Evolutionary conservation across 352 stramenopile species (phyloP).

Genomic region (Phytophthora palmivora): DNA sequence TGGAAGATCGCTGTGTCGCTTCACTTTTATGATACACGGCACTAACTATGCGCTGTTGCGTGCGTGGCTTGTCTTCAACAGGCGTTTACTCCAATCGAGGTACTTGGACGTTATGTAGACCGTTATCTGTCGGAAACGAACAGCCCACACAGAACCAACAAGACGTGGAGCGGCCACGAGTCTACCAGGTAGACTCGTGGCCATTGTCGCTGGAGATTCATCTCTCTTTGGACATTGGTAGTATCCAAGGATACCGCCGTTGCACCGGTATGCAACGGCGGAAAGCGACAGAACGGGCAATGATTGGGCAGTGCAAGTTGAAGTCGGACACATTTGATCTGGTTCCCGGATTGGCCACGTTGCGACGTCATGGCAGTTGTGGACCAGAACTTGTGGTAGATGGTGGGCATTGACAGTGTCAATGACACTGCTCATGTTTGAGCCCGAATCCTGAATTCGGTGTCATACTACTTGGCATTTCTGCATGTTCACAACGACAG

Average conservation of each 20-base stretch:
- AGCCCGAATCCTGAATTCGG: too few relatives aligned
- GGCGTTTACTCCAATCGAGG: not conserved
- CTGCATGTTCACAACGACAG: too few relatives aligned
- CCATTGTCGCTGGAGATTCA: not conserved
- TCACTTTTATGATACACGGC: slow-evolving; percentile 12
- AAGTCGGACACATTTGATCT: slow-evolving; percentile 9
- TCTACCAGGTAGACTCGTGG: not conserved
- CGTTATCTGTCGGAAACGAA: not conserved
- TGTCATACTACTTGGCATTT: too few relatives aligned
- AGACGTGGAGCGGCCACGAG: not conserved
- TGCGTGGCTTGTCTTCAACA: slow-evolving; percentile 6
- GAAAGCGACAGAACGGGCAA: not conserved
- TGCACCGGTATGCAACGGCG: slow-evolving; percentile 16
- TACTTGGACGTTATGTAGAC: not conserved
- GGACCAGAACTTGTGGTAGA: too few relatives aligned
- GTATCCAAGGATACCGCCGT: slow-evolving; percentile 27
- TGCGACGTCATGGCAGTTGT: slow-evolving; percentile 3
- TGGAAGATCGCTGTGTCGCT: slow-evolving; percentile 22
- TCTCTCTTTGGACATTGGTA: not conserved
- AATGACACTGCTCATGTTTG: too few relatives aligned
- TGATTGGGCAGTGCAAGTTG: slow-evolving; percentile 15
- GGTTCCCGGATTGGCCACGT: not conserved
- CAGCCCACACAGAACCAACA: not conserved
- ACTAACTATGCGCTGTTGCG: not conserved
- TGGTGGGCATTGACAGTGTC: too few relatives aligned